Conservation (phyloP, 1,284 basidiomycete species). For the Apiotrichum montevideense region DNA sequence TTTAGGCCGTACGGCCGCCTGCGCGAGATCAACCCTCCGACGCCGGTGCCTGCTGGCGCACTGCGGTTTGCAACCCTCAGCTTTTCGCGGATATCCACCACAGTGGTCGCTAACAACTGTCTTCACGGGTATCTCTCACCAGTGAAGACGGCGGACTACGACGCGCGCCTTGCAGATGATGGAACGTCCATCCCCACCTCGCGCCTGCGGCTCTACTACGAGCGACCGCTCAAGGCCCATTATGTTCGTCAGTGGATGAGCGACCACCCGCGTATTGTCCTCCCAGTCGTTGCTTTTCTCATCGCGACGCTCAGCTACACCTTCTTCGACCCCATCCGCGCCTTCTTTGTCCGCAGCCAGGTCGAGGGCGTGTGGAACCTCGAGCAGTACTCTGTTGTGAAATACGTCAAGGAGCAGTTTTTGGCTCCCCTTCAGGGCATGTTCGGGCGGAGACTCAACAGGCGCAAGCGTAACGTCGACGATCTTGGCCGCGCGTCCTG, state of each 20-base stretch:
- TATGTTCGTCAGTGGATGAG: constrained; percentile 75
- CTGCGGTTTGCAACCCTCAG: constrained; percentile 60
- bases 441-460: background rate
- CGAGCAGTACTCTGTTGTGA: constrained; percentile 42
- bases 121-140: constrained; percentile 63
- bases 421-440: constrained; percentile 5
- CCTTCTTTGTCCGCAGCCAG: constrained; percentile 75
- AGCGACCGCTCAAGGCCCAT: constrained; percentile 69
- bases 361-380: constrained; percentile 76
- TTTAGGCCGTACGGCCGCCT: constrained; percentile 73
- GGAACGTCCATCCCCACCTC: constrained; percentile 48
- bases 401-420: constrained; percentile 14
- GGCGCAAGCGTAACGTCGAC: constrained; percentile 1
- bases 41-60: constrained; percentile 61
- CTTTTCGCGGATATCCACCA: constrained; percentile 61
- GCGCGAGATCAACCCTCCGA: constrained; percentile 58
- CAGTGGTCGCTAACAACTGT: constrained; percentile 77
- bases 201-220: constrained; percentile 61
- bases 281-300: constrained; percentile 80
- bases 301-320: constrained; percentile 83
- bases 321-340: constrained; percentile 88
- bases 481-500: constrained; percentile 50
- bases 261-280: constrained; percentile 74
- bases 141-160: constrained; percentile 42
- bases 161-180: constrained; percentile 5